Conservation (phyloP, 768 basidiomycete species). For the Boletus rubescentipes region DNA sequence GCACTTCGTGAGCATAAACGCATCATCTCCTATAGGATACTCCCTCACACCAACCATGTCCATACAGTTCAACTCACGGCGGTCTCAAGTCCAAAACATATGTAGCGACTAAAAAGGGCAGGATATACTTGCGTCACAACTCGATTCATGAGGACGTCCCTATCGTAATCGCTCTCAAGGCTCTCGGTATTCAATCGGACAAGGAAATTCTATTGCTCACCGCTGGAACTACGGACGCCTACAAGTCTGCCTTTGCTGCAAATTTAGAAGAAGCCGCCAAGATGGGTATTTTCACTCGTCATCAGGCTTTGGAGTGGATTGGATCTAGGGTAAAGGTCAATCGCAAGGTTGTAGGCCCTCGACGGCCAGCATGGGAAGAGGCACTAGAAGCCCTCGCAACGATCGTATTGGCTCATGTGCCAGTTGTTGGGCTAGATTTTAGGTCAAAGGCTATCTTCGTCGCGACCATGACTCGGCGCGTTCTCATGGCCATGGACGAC, state of each 20-base stretch:
- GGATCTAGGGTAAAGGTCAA: conserved; percentile 91
- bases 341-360: conserved; percentile 73
- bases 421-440: conserved; percentile 86
- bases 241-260: conserved; percentile 82
- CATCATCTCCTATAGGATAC: not conserved
- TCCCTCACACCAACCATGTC: conserved; percentile 11
- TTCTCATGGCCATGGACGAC: conserved; percentile 95
- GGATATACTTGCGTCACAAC: conserved; percentile 96
- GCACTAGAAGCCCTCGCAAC: conserved; percentile 96
- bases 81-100: conserved; percentile 97
- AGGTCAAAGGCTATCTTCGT: conserved; percentile 94
- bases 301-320: conserved; percentile 94
- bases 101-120: conserved; percentile 91
- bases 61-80: conserved; percentile 69
- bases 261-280: conserved; percentile 95
- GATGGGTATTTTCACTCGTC: conserved; percentile 85
- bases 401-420: conserved; percentile 95
- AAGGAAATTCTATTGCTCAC: conserved; percentile 96
- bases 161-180: conserved; percentile 94
- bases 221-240: conserved; percentile 87
- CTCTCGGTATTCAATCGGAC: conserved; percentile 94
- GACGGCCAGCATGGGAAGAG: conserved; percentile 89
- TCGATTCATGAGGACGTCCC: conserved; percentile 97
- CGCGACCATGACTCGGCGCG: conserved; percentile 94
- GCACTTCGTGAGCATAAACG: conserved; percentile 76